A percentile compares a stretch with the other conserved stretches of the same genome.
These are phyloP conservation scores for Aspergillus egyptiacus DNA, from an alignment of 495 filamentous ascomycete genomes.

Conservation along the genomic window DNA sequence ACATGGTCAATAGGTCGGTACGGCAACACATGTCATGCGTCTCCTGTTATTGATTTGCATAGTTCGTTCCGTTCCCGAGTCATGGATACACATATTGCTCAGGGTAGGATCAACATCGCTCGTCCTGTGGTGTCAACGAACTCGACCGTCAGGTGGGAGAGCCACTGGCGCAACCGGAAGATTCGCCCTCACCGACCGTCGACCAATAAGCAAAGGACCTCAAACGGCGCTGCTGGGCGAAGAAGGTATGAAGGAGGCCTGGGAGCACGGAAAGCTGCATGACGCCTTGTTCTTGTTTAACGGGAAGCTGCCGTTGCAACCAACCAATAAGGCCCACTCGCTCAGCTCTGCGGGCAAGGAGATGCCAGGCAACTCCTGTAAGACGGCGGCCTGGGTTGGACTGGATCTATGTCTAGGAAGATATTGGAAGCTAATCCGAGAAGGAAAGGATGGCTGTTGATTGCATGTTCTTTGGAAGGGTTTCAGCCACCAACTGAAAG, in stretches of 20 bases:
- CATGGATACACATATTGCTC: constrained; percentile 4
- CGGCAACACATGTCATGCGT: constrained; percentile 7
- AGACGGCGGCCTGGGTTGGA: constrained; percentile 9
- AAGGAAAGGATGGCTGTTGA: not conserved
- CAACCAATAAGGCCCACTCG: constrained; percentile 20
- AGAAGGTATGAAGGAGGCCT: constrained; percentile 32
- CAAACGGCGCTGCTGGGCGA: constrained; percentile 18
- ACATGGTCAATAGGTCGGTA: constrained; percentile 9
- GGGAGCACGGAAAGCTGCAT: constrained; percentile 38
- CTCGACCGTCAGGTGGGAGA: constrained; percentile 16
- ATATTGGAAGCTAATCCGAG: not conserved
- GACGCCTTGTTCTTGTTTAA: constrained; percentile 26
- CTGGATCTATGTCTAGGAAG: constrained; percentile 6
- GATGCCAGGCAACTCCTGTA: constrained; percentile 1
- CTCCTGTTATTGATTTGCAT: not conserved
- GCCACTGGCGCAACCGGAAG: constrained; percentile 24
- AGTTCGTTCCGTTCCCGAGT: constrained; percentile 5
- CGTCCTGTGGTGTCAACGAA: constrained; percentile 12
- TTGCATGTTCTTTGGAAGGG: not conserved
- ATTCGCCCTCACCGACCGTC: constrained; percentile 15
- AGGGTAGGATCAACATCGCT: constrained; percentile 7
- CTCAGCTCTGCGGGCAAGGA: constrained; percentile 5
- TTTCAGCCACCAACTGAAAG: not conserved
- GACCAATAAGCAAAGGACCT: constrained; percentile 15
- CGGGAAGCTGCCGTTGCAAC: constrained; percentile 25